Conservation (phyloP, 2,329 filamentous ascomycete species). For the Penicillium polonicum region DNA sequence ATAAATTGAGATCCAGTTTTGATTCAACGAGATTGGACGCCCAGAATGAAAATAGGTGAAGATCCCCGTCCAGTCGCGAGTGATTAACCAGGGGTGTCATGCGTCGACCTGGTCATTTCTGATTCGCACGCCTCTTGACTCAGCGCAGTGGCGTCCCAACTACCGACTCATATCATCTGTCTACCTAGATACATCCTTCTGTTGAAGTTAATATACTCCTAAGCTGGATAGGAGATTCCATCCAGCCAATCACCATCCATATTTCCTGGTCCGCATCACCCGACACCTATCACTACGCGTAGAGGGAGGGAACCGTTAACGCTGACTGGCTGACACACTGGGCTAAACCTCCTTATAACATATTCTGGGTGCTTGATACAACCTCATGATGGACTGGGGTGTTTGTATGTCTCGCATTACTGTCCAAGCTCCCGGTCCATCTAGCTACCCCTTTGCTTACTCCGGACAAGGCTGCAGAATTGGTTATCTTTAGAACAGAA, state of each 20-base stretch:
- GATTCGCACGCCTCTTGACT: slow-evolving; percentile 21
- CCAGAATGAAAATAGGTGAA: slow-evolving; percentile 9
- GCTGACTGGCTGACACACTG: slow-evolving; percentile 11
- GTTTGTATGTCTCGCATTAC: slow-evolving; percentile 1
- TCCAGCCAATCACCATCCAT: not conserved
- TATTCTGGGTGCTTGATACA: not conserved
- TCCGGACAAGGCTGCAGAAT: not conserved
- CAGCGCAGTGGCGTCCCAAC: slow-evolving; percentile 8
- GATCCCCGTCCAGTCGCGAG: slow-evolving; percentile 16
- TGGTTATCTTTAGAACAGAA: slow-evolving; percentile 4
- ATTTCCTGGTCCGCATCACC: slow-evolving; percentile 19
- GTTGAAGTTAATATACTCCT: not conserved
- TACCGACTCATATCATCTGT: slow-evolving; percentile 7
- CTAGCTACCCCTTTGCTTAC: not conserved
- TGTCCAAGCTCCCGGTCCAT: slow-evolving; percentile 4
- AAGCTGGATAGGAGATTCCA: not conserved
- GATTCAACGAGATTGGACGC: not conserved
- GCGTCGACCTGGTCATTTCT: slow-evolving; percentile 19
- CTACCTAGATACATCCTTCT: not conserved
- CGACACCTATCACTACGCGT: slow-evolving; percentile 25
- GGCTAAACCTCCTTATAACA: not conserved
- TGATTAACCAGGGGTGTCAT: slow-evolving; percentile 23
- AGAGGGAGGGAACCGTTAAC: slow-evolving; percentile 6
- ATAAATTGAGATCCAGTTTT: slow-evolving; percentile 2
- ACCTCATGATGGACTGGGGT: slow-evolving; percentile 2